Evolutionary conservation across 805 yeast genomes (phyloP).

Genomic region (Komagataella ulmi): DNA sequence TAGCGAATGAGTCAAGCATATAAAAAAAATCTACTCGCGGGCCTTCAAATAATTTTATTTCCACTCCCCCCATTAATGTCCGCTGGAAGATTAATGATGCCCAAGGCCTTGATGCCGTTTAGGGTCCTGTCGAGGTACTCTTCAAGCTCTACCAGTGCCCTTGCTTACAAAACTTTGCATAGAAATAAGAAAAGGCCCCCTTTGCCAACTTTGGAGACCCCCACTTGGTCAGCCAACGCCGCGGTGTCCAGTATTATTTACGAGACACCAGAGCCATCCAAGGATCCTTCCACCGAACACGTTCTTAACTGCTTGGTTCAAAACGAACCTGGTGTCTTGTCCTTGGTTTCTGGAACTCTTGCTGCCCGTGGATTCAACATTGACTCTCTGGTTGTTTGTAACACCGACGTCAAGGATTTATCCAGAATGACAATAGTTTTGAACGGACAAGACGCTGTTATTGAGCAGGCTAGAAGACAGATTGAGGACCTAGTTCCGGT

Average conservation of each 20-base stretch:
- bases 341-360: conserved; percentile 84
- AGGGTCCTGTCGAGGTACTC: background rate
- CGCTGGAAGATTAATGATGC: background rate
- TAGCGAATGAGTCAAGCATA: background rate
- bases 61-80: background rate
- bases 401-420: conserved; percentile 89
- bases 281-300: conserved; percentile 63
- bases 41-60: background rate
- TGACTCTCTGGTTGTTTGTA: conserved; percentile 92
- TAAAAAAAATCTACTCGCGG: background rate
- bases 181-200: conserved; percentile 81
- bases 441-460: conserved; percentile 88
- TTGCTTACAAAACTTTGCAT: conserved; percentile 87
- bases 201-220: conserved; percentile 85
- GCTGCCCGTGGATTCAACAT: conserved; percentile 99
- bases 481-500: conserved; percentile 97
- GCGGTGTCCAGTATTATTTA: conserved; percentile 93
- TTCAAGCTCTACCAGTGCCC: conserved; percentile 76
- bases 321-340: conserved; percentile 96
- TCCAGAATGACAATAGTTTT: conserved; percentile 95
- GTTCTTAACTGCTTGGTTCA: conserved; percentile 94
- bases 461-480: conserved; percentile 97
- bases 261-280: conserved; percentile 67
- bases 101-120: background rate
- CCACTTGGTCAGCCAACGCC: conserved; percentile 90